Evolutionary conservation across 1,139 yeast genomes (phyloP).

Genomic region (Sugiyamaella novakii): DNA sequence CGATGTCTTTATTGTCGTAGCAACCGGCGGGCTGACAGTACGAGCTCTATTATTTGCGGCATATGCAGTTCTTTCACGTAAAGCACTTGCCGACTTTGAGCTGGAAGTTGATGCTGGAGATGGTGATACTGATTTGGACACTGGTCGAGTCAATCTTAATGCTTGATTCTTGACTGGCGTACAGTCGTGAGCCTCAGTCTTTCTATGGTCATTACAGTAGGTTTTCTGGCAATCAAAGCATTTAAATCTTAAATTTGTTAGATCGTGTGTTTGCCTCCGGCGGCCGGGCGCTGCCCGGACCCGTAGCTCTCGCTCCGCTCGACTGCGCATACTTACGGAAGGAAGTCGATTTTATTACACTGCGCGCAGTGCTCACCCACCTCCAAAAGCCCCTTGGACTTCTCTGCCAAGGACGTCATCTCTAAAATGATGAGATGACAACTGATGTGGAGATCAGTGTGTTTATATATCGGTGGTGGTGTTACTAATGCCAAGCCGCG

Average conservation of each 20-base stretch:
- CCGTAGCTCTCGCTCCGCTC: no score
- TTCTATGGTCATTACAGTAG: slow-evolving; percentile 55
- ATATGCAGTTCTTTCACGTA: slow-evolving; percentile 3
- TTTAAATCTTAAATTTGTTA: slow-evolving; percentile 38
- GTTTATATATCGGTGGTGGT: slow-evolving; percentile 4
- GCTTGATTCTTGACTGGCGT: slow-evolving; percentile 13
- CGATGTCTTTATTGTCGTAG: slow-evolving; percentile 5
- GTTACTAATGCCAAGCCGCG: slow-evolving; percentile 3
- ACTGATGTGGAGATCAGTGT: neutral
- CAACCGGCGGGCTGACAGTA: slow-evolving; percentile 3
- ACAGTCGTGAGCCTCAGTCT: slow-evolving; percentile 52
- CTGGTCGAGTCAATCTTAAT: slow-evolving; percentile 4
- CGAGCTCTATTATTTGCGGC: slow-evolving; percentile 12
- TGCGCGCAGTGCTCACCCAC: slow-evolving; percentile 56
- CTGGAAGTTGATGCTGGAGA: slow-evolving; percentile 6
- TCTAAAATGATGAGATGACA: no score
- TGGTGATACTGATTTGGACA: slow-evolving; percentile 4
- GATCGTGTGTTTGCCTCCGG: neutral
- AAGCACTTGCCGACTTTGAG: neutral
- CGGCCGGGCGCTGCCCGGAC: slow-evolving; percentile 2
- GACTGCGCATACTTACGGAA: slow-evolving; percentile 51
- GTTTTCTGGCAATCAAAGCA: slow-evolving; percentile 54
- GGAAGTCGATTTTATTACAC: slow-evolving; percentile 57
- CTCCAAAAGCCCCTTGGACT: slow-evolving; percentile 49
- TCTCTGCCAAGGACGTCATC: slow-evolving; percentile 27